Conservation (phyloP, 2,329 filamentous ascomycete genomes). For the Epichloe coenophiala region DNA sequence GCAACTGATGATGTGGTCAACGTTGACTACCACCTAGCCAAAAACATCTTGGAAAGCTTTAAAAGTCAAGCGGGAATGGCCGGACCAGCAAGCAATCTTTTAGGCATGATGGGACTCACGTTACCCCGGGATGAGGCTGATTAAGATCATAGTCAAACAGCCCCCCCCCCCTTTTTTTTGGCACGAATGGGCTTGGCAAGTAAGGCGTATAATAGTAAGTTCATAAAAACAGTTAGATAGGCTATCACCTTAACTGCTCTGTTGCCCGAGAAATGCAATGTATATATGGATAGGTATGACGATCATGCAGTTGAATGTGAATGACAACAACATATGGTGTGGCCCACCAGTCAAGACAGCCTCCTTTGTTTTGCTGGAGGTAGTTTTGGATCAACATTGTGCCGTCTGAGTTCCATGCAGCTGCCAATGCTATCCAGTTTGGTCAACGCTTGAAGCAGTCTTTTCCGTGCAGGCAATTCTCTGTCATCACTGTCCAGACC, state of each 20-base stretch:
- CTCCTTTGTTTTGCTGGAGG: conserved; percentile 32
- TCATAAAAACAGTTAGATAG: too few relatives aligned
- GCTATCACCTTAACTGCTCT: too few relatives aligned
- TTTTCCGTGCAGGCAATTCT: conserved; percentile 40
- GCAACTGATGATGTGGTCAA: conserved; percentile 48
- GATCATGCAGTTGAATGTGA: neutral
- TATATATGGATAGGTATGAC: neutral
- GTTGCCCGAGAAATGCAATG: neutral
- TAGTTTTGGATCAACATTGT: conserved; percentile 25
- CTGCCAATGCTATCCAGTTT: conserved; percentile 29
- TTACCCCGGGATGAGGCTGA: conserved; percentile 68
- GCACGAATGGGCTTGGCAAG: too few relatives aligned
- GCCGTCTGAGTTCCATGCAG: conserved; percentile 14
- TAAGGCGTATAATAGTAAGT: too few relatives aligned
- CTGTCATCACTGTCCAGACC: conserved; percentile 30
- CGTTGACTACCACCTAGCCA: conserved; percentile 76
- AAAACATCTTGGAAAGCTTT: conserved; percentile 85
- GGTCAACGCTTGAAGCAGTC: conserved; percentile 32
- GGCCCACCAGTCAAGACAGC: conserved; percentile 6
- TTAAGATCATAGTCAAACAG: conserved; percentile 3
- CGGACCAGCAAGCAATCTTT: conserved; percentile 76
- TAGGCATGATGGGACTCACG: conserved; percentile 72
- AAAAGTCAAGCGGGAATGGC: conserved; percentile 77
- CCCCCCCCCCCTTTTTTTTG: neutral
- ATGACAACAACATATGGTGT: neutral